Evolutionary conservation across 2,329 filamentous ascomycete genomes (phyloP), one percentile per base, ranked within the genome.

Genomic region (Microsporum canis): DNA sequence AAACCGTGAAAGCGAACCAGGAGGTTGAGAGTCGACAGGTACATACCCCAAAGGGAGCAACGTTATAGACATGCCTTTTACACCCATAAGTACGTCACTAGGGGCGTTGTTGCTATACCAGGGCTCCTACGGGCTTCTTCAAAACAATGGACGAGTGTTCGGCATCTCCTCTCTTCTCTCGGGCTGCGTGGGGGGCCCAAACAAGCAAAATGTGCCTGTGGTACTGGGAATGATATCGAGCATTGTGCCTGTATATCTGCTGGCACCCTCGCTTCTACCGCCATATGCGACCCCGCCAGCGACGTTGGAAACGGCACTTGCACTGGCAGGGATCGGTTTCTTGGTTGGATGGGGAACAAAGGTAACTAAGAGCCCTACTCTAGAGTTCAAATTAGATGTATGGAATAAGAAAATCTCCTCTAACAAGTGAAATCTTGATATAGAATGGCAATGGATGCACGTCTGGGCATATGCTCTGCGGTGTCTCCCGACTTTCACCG

Each of bases 401-500:
- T 14, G 27, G 8, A 29, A n/a, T 7, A 23, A 12, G 8, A 60
- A 39, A 51, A 58, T 43, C 57, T 47, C 49, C 43, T 14, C 43
- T 57, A 53, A 57, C 49, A 61, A 31, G 51, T 14, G 8, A 43
- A 43, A 45, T n/a, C 29, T 23, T 58, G 29, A 43, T 33, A 27
- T 61, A 79, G 77, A 75, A 74, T 65, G 75, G 72, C 57, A 74
- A 75, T 60, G 80, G 80, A 17, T 82, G 80, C 65, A 82, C 80
- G 7, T 81, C 79, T 1, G 80, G 80, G 58, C 80, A 82, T 65
- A 81, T 82, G 77, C 76, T 82, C 36, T 81, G 79, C 63, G 80
- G 80, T 1, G 66, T 82, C 3, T 75, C 78, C 3, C 75, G 79
- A 45, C 71, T 80, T 31, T 80, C 77, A 12, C 71, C 73, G n/a